Evolutionary conservation across 169 alveolate genomes (phyloP).

Genomic region (Eimeria acervulina): DNA sequence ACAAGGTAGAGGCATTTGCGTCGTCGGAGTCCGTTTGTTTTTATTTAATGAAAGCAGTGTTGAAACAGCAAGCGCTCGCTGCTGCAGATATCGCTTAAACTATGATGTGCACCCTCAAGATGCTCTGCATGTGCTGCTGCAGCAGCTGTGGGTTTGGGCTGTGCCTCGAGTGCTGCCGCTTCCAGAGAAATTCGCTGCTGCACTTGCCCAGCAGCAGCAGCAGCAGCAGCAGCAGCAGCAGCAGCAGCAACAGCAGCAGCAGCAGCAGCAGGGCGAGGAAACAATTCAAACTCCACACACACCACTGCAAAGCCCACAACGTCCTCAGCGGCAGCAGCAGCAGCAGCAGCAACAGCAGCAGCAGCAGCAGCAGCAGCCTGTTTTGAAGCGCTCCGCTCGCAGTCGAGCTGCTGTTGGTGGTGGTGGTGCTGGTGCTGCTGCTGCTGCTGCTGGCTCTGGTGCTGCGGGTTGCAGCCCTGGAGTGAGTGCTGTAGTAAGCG

Average conservation of each 20-base stretch:
- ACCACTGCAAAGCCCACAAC: background rate
- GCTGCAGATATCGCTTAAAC: conserved; percentile 67
- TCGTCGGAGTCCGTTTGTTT: conserved; percentile 41
- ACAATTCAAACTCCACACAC: too few relatives aligned
- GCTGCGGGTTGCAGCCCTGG: too few relatives aligned
- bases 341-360: too few relatives aligned
- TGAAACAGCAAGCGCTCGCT: conserved; percentile 17
- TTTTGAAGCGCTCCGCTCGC: too few relatives aligned
- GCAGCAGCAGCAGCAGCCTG: too few relatives aligned
- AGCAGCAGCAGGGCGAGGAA: conserved; percentile 30
- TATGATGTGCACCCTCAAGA: conserved; percentile 79
- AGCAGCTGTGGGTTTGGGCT: conserved; percentile 79
- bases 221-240: conserved; percentile 17
- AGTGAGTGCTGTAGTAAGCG: too few relatives aligned
- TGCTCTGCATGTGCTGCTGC: conserved; percentile 48
- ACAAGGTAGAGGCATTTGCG: conserved; percentile 3
- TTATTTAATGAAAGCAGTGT: conserved; percentile 40
- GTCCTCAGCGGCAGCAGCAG: too few relatives aligned
- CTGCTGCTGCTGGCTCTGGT: too few relatives aligned
- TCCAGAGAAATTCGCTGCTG: conserved; percentile 47
- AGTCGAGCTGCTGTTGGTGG: too few relatives aligned
- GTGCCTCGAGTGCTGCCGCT: conserved; percentile 76
- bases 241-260: conserved; percentile 57
- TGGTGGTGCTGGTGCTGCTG: too few relatives aligned
- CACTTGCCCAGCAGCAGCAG: too few relatives aligned